phyloP scores from a whole-genome alignment of 768 basidiomycete species.

The Serpula lacrymans region DNA sequence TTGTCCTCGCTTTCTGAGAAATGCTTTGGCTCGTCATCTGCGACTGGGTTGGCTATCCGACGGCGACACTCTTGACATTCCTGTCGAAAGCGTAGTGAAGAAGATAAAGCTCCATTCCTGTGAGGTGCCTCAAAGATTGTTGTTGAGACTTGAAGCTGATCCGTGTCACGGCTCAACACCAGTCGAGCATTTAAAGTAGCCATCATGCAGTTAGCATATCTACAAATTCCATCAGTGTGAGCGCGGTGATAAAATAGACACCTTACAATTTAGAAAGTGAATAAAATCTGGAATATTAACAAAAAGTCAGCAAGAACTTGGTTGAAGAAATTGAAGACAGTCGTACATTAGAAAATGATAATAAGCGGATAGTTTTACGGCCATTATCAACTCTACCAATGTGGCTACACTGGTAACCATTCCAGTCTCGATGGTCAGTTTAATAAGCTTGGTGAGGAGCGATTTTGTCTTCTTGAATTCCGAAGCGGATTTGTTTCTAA shows the following conservation, averaged over 20 bases:
- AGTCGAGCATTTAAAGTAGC: neutral
- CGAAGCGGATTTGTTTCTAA: neutral
- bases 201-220: slow-evolving; percentile 1
- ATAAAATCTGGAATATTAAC: neutral
- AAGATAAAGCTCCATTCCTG: too few species aligned
- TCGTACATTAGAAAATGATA: too few species aligned
- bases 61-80: too few species aligned
- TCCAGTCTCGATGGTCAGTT: slow-evolving; percentile 1
- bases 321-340: neutral
- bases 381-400: neutral
- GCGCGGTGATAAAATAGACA: neutral
- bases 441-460: neutral
- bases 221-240: neutral
- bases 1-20: too few species aligned
- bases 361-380: too few species aligned
- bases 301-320: neutral
- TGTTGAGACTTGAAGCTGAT: neutral
- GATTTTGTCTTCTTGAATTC: slow-evolving; percentile 1
- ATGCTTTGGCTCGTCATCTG: too few species aligned
- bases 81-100: too few species aligned
- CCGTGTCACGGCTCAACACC: neutral
- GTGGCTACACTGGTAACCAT: neutral
- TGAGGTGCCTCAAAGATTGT: too few species aligned
- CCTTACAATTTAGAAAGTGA: neutral
- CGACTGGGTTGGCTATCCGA: too few species aligned